Evolutionary conservation across 1,139 yeast species (phyloP).

Genomic region (Pichia sp.): DNA sequence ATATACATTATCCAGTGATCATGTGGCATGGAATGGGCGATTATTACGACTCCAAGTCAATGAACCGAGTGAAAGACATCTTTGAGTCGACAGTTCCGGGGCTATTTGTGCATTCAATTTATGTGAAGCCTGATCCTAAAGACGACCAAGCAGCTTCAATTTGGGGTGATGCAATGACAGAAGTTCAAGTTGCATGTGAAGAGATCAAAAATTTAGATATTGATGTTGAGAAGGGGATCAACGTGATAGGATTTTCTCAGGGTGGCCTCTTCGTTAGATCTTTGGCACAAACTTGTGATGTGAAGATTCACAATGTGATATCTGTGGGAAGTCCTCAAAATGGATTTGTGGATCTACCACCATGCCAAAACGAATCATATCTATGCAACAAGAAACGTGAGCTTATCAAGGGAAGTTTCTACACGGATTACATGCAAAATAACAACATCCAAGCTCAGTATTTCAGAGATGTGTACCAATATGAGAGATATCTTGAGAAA

Average conservation of each 20-base stretch:
- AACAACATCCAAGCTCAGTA: slow-evolving; percentile 68
- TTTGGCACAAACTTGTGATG: slow-evolving; percentile 49
- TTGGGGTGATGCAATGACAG: slow-evolving; percentile 52
- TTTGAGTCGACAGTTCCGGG: slow-evolving; percentile 44
- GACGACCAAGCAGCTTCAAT: slow-evolving; percentile 50
- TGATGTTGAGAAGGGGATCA: slow-evolving; percentile 44
- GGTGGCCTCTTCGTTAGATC: slow-evolving; percentile 73
- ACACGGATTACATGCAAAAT: slow-evolving; percentile 51
- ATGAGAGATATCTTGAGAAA: slow-evolving; percentile 23
- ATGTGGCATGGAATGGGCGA: slow-evolving; percentile 88
- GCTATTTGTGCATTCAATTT: slow-evolving; percentile 45
- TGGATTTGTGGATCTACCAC: slow-evolving; percentile 67
- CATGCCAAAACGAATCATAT: slow-evolving; percentile 51
- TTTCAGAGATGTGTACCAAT: slow-evolving; percentile 45
- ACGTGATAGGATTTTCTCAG: slow-evolving; percentile 76
- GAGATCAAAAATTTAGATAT: slow-evolving; percentile 21
- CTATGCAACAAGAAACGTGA: slow-evolving; percentile 52
- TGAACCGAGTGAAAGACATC: slow-evolving; percentile 39
- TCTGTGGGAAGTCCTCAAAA: slow-evolving; percentile 83
- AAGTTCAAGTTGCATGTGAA: slow-evolving; percentile 31
- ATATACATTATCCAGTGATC: slow-evolving; percentile 44
- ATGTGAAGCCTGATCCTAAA: slow-evolving; percentile 40
- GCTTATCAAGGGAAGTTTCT: slow-evolving; percentile 52
- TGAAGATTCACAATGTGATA: slow-evolving; percentile 46
- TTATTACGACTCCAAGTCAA: slow-evolving; percentile 56